A percentile compares a stretch with the other conserved stretches of the same genome.
Evolutionary conservation across 1,139 yeast genomes (phyloP).

Genomic region (Scheffersomyces segobiensis): DNA sequence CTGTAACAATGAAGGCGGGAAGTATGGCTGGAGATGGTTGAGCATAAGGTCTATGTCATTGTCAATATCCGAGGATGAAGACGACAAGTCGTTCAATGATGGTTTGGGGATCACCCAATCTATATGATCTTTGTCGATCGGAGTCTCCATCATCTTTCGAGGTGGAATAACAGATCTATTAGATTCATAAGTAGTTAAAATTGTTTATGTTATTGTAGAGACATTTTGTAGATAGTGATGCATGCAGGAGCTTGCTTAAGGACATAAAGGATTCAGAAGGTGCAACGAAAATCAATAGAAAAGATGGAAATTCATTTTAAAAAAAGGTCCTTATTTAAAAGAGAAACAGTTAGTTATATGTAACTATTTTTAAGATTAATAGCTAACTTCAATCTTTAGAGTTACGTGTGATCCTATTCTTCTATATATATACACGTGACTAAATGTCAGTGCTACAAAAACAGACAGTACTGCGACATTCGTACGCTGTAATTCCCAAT

Average conservation of each 20-base stretch:
- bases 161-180: background rate
- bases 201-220: background rate
- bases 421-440: too few relatives aligned
- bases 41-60: conserved; percentile 42
- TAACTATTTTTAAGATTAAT: too few relatives aligned
- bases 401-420: background rate
- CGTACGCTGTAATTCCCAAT: background rate
- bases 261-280: too few relatives aligned
- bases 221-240: background rate
- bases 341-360: too few relatives aligned
- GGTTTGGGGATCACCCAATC: conserved; percentile 19
- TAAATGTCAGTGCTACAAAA: background rate
- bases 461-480: background rate
- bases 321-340: background rate
- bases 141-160: background rate
- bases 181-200: too few relatives aligned
- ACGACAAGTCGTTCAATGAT: conserved; percentile 22
- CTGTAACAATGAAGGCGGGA: conserved; percentile 14
- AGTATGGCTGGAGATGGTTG: conserved; percentile 39
- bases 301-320: background rate
- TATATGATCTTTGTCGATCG: conserved; percentile 3
- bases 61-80: conserved; percentile 33
- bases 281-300: background rate
- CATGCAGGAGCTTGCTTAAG: background rate
- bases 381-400: too few relatives aligned